phyloP scores from a whole-genome alignment of 2,329 filamentous ascomycete genomes.

The Exophiala spinifera region DNA sequence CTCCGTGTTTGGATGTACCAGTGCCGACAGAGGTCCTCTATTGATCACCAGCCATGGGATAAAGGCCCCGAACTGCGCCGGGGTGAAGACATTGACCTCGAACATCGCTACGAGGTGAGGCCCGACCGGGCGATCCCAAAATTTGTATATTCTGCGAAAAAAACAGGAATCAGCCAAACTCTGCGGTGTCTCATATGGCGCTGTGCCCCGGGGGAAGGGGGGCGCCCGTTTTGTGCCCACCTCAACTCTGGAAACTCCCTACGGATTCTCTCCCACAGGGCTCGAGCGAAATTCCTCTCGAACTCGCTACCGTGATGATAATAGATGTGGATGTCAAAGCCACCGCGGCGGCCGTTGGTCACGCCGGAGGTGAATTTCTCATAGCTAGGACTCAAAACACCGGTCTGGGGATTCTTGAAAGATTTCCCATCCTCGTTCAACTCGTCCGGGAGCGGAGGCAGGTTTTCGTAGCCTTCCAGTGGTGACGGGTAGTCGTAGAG shows the following conservation, averaged over 20 bases:
- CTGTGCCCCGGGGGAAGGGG: too few species aligned
- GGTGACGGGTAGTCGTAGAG: constrained; percentile 56
- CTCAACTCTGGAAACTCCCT: constrained; percentile 63
- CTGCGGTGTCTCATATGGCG: background rate
- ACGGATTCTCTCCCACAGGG: constrained; percentile 74
- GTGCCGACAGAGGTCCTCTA: constrained; percentile 71
- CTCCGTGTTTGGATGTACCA: constrained; percentile 77
- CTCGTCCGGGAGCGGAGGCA: constrained; percentile 52
- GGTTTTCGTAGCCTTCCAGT: constrained; percentile 50
- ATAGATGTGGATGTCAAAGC: constrained; percentile 87
- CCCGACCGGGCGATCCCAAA: constrained; percentile 75
- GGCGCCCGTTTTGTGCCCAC: too few species aligned
- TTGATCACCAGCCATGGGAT: constrained; percentile 80
- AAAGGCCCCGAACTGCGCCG: constrained; percentile 84
- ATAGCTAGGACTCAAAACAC: constrained; percentile 65
- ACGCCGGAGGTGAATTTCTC: constrained; percentile 65
- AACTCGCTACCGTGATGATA: constrained; percentile 62
- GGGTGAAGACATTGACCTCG: constrained; percentile 83
- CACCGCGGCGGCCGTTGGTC: constrained; percentile 54
- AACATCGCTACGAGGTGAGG: constrained; percentile 87
- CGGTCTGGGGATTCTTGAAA: constrained; percentile 62
- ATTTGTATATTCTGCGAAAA: constrained; percentile 61
- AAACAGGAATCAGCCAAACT: background rate
- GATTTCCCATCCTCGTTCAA: constrained; percentile 73
- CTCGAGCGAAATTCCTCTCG: constrained; percentile 65